Percentiles rank a stretch among this genome's conserved stretches.
These are phyloP conservation scores for Crucibulum laeve DNA, from an alignment of 768 basidiomycete species.

Conservation along the genomic window DNA sequence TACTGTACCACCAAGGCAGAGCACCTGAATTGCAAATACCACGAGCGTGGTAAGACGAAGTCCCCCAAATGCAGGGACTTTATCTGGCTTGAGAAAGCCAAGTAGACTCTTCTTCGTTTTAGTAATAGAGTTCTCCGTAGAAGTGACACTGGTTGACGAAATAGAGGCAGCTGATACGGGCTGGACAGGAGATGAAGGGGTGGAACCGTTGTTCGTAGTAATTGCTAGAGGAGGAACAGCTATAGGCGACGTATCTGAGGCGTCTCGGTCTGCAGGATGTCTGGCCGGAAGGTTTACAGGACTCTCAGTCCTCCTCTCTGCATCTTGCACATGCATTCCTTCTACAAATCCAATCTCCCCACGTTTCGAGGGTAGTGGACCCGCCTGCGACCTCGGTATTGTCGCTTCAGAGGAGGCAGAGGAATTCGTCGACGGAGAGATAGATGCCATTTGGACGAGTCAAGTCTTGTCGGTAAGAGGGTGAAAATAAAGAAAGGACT, in stretches of 20 bases:
- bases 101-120: conserved; percentile 28
- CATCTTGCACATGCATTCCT: conserved; percentile 23
- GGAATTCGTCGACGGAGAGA: conserved; percentile 14
- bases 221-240: conserved; percentile 1
- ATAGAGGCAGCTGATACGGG: not conserved
- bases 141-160: conserved; percentile 1
- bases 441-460: not conserved
- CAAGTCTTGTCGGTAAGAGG: not conserved
- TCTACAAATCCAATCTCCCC: conserved; percentile 66
- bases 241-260: too few species aligned
- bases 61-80: conserved; percentile 33
- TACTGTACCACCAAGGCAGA: conserved; percentile 42
- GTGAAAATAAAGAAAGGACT: conserved; percentile 16
- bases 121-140: conserved; percentile 10
- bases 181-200: not conserved
- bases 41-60: conserved; percentile 41
- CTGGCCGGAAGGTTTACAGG: conserved; percentile 28
- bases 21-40: conserved; percentile 33
- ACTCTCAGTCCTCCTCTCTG: conserved; percentile 36
- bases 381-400: conserved; percentile 43
- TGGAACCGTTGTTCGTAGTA: not conserved
- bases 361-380: conserved; percentile 56
- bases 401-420: conserved; percentile 19
- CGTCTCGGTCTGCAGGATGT: conserved; percentile 56
- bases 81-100: conserved; percentile 34